A percentile compares a stretch with the other conserved stretches of the same genome.
Evolutionary conservation across 2,329 filamentous ascomycete genomes (phyloP).

Genomic region (Colletotrichum cuscutae): DNA sequence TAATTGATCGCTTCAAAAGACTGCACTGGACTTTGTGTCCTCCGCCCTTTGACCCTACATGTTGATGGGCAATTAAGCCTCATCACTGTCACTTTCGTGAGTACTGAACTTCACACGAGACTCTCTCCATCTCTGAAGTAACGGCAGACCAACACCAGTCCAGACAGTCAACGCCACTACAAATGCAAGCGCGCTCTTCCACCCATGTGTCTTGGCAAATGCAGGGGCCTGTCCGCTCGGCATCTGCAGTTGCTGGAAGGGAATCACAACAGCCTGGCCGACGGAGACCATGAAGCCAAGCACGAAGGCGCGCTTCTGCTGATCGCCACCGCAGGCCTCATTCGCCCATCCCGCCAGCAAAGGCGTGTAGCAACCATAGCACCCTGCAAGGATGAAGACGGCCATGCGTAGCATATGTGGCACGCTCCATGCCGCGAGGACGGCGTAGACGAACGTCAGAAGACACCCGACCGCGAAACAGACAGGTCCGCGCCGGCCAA

Average conservation of each 20-base stretch:
- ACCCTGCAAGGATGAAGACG: conserved; percentile 50
- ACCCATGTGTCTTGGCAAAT: conserved; percentile 48
- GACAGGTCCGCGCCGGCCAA: conserved; percentile 48
- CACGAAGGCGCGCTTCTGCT: conserved; percentile 54
- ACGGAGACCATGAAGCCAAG: conserved; percentile 51
- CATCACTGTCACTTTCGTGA: conserved; percentile 25
- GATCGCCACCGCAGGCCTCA: conserved; percentile 52
- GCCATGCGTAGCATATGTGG: conserved; percentile 50
- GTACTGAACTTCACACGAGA: conserved; percentile 15
- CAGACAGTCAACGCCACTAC: conserved; percentile 47
- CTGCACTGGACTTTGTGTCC: not conserved
- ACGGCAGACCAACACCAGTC: conserved; percentile 44
- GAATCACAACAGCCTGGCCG: conserved; percentile 49
- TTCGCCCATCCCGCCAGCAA: conserved; percentile 53
- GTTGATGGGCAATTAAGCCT: not conserved
- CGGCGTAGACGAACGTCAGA: conserved; percentile 47
- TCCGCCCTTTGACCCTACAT: no score
- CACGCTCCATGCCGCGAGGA: conserved; percentile 51
- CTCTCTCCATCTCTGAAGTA: conserved; percentile 38
- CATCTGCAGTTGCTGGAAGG: conserved; percentile 51
- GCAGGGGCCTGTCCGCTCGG: conserved; percentile 48
- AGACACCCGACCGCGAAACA: conserved; percentile 48
- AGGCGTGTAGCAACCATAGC: conserved; percentile 54
- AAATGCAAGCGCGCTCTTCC: conserved; percentile 45
- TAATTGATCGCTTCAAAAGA: not conserved